These are phyloP conservation scores for Ichthyophthirius multifiliis DNA, from an alignment of 169 alveolate species.

Conservation along the genomic window DNA sequence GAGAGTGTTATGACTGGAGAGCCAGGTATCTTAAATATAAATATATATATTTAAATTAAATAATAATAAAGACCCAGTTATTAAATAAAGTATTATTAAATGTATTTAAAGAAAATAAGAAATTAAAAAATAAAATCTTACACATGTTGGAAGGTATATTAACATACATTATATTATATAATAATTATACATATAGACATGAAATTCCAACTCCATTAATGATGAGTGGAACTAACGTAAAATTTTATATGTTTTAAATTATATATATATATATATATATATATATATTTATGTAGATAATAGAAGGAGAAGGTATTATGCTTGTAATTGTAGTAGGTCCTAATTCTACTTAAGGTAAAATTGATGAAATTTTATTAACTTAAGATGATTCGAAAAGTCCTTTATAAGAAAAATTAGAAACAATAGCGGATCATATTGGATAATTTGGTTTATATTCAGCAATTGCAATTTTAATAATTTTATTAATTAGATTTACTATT, in stretches of 20 bases:
- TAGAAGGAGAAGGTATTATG: conserved; percentile 77
- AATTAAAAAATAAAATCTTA: conserved; percentile 7
- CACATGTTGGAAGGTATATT: background rate
- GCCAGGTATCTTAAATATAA: conserved; percentile 44
- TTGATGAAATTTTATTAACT: conserved; percentile 50
- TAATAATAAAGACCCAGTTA: conserved; percentile 48
- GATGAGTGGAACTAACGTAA: conserved; percentile 84
- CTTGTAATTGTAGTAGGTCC: conserved; percentile 77
- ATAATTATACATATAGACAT: conserved; percentile 34
- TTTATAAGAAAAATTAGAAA: conserved; percentile 68
- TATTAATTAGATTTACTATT: conserved; percentile 41
- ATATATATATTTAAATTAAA: background rate
- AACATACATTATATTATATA: background rate
- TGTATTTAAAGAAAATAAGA: conserved; percentile 37
- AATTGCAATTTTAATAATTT: conserved; percentile 53
- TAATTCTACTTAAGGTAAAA: conserved; percentile 67
- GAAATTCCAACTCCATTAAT: conserved; percentile 85
- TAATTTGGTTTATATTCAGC: conserved; percentile 77
- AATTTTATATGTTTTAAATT: conserved; percentile 14
- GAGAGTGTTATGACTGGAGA: conserved; percentile 87
- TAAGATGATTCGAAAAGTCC: conserved; percentile 67
- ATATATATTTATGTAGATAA: conserved; percentile 56
- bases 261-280: conserved; percentile 44
- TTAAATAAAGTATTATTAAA: conserved; percentile 47
- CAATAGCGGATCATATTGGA: conserved; percentile 71